Evolutionary conservation across 495 filamentous ascomycete species (phyloP).

Genomic region (Penicillium antarcticum): DNA sequence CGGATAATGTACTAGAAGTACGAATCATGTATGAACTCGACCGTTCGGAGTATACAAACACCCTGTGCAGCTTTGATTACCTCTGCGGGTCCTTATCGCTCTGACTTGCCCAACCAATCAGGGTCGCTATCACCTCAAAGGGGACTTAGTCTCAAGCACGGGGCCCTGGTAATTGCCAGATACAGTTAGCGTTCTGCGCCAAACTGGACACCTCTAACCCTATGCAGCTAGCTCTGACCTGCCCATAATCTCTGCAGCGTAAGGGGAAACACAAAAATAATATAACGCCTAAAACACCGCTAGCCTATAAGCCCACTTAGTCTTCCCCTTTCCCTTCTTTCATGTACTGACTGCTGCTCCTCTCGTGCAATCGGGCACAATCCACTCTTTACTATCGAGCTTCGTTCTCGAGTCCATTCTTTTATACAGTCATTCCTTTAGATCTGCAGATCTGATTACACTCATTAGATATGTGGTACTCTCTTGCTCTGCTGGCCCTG

Average conservation of each 20-base stretch:
- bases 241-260: slow-evolving; percentile 14
- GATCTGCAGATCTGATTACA: slow-evolving; percentile 2
- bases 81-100: no score
- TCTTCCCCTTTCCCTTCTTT: slow-evolving; percentile 5
- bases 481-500: slow-evolving; percentile 24
- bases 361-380: slow-evolving; percentile 22
- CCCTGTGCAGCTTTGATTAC: no score
- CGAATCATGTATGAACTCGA: no score
- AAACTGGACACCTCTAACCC: slow-evolving; percentile 2
- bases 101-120: neutral
- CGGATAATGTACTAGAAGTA: no score
- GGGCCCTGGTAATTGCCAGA: slow-evolving; percentile 6
- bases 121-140: neutral
- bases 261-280: slow-evolving; percentile 5
- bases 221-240: slow-evolving; percentile 3
- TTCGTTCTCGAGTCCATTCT: slow-evolving; percentile 15
- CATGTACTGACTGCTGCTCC: neutral
- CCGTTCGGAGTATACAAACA: no score
- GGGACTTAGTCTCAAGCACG: slow-evolving; percentile 15
- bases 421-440: slow-evolving; percentile 5
- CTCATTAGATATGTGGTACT: slow-evolving; percentile 18
- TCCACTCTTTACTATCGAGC: slow-evolving; percentile 32
- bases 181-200: neutral
- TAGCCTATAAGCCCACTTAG: slow-evolving; percentile 14
- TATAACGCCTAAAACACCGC: slow-evolving; percentile 4